phyloP scores from a whole-genome alignment of 2,329 filamentous ascomycete genomes.

The Nakataea oryzae region DNA sequence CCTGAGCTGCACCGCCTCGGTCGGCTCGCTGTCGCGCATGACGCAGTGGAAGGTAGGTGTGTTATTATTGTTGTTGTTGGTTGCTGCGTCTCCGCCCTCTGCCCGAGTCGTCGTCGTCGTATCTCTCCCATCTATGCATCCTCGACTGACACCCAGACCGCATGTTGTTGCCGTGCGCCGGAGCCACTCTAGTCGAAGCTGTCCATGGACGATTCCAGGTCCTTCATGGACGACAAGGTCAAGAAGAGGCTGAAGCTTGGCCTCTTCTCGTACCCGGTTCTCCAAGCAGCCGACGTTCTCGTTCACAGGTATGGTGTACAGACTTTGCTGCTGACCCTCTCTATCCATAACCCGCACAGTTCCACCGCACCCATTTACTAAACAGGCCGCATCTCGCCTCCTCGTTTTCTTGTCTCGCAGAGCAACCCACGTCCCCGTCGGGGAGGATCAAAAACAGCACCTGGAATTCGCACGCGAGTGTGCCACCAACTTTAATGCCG shows the following conservation, averaged over 20 bases:
- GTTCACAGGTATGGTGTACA: slow-evolving; percentile 53
- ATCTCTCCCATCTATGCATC: not conserved
- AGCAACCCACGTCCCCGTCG: slow-evolving; percentile 90
- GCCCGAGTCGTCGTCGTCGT: not conserved
- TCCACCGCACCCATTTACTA: not conserved
- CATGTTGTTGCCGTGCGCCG: not conserved
- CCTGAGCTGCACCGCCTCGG: slow-evolving; percentile 79
- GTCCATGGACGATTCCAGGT: slow-evolving; percentile 47
- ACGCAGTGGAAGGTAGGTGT: slow-evolving; percentile 86
- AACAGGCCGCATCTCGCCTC: slow-evolving; percentile 2
- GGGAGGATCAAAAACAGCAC: slow-evolving; percentile 91
- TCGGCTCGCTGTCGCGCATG: slow-evolving; percentile 95
- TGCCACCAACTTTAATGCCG: slow-evolving; percentile 76
- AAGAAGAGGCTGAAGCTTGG: slow-evolving; percentile 66
- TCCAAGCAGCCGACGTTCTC: slow-evolving; percentile 90
- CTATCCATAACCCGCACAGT: not conserved
- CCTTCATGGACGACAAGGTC: slow-evolving; percentile 45
- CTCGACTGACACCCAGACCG: not conserved
- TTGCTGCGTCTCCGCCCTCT: not conserved
- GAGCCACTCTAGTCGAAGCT: slow-evolving; percentile 43
- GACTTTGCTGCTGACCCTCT: not conserved
- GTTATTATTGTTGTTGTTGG: not conserved
- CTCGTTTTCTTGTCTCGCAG: slow-evolving; percentile 24
- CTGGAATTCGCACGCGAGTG: slow-evolving; percentile 86
- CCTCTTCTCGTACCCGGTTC: slow-evolving; percentile 89